Evolutionary conservation across 371 early-diverging fungal species (phyloP), one percentile per base, ranked within the genome.

Genomic region (Mucor mucedo): DNA sequence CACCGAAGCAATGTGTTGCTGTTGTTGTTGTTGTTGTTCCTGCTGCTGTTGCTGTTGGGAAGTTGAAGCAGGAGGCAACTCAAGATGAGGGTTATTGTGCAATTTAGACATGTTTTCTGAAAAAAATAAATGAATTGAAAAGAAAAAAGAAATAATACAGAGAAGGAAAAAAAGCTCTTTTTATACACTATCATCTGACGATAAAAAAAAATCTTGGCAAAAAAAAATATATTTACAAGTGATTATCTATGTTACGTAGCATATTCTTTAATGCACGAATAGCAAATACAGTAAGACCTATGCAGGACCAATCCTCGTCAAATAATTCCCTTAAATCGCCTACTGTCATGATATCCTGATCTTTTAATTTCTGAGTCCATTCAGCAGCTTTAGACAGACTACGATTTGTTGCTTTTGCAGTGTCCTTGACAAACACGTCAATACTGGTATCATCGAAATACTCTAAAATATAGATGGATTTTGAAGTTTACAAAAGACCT

Each of bases 251-350:
- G 35, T 33, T 49, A 29, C 59, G 53, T 33, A 72, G 47, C 73
- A 72, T 72, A 65, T 91, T 91, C 72, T 91, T 91, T 58, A 94
- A 78, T 2, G 92, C 90, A 49, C 95, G 83, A 27, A 82, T 75
- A 4, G 94, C 91, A 82, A 94, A 94, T 3, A 95, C 93, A 4
- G 94, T 93, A 61, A 95, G 73, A 6, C 87, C 88, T 32, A 86
- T 71, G 28, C 78, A 69, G 40, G 78, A 71, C 91, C 91, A 91
- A 66, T 91, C 91, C 49, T 87, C 86, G 42, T 90, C 91, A 40
- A 83, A 77, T 33, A 91, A 59, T 48, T 86, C 88, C 35, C 86
- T 76, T 54, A 91, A 70, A 68, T 91, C 91, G 2, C 90, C 91
- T 9, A 90, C 87, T 2, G 90, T 90, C 86, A 89, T 82, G 53